phyloP scores from a whole-genome alignment of 805 yeast genomes.

The Schwanniomyces sp. region DNA sequence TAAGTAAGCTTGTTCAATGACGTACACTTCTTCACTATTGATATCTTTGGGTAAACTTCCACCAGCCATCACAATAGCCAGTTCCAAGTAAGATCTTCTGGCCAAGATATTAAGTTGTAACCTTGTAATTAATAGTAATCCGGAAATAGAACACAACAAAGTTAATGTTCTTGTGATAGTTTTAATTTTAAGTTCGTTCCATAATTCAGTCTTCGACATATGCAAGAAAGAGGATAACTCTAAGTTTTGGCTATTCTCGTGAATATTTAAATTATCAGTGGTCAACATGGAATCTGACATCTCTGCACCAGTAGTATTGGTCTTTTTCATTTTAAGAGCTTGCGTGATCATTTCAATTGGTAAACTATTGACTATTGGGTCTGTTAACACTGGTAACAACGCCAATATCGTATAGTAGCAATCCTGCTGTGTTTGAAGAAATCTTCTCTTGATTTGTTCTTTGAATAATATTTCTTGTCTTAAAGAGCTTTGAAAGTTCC shows the following conservation, averaged over 20 bases:
- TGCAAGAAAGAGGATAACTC: conserved; percentile 21
- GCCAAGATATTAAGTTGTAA: conserved; percentile 87
- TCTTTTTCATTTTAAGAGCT: conserved; percentile 63
- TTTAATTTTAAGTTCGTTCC: conserved; percentile 79
- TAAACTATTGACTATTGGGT: conserved; percentile 58
- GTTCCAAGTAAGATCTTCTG: conserved; percentile 77
- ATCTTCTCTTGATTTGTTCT: conserved; percentile 69
- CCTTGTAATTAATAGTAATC: conserved; percentile 75
- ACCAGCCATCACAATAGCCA: conserved; percentile 72
- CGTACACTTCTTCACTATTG: conserved; percentile 41
- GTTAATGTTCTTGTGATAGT: conserved; percentile 75
- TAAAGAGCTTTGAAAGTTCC: conserved; percentile 39
- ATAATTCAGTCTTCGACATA: conserved; percentile 53
- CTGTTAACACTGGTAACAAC: conserved; percentile 71
- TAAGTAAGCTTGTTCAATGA: conserved; percentile 76
- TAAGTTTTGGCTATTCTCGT: conserved; percentile 24
- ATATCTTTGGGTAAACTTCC: conserved; percentile 21
- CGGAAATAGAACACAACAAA: conserved; percentile 63
- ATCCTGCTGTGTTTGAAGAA: conserved; percentile 89
- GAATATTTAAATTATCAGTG: conserved; percentile 38
- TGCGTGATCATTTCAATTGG: conserved; percentile 75
- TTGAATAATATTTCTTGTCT: conserved; percentile 41
- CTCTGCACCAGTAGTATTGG: conserved; percentile 19
- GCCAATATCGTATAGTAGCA: conserved; percentile 82
- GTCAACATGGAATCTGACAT: conserved; percentile 46